A percentile compares a stretch with the other conserved stretches of the same genome.
Conservation (phyloP, 2,329 filamentous ascomycete genomes). For the Pseudocercospora musae region DNA sequence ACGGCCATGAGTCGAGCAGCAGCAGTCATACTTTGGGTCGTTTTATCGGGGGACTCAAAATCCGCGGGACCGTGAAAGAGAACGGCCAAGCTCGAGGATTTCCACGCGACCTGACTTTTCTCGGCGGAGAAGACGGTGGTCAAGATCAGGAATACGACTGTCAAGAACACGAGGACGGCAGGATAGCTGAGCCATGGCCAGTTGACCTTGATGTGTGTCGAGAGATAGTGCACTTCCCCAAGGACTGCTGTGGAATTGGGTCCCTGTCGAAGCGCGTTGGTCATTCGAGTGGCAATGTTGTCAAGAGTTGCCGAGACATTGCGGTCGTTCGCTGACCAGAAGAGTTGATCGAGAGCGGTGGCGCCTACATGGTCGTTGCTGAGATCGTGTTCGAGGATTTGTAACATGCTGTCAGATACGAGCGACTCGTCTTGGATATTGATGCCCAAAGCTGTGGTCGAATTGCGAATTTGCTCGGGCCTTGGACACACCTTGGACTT, state of each 20-base stretch:
- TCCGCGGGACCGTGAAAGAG: not conserved
- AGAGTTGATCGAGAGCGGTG: not conserved
- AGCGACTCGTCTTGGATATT: not conserved
- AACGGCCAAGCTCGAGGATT: not conserved
- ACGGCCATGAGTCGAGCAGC: not conserved
- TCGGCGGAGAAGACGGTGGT: not conserved
- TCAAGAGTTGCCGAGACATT: not conserved
- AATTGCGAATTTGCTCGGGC: not conserved
- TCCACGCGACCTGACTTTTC: conserved; percentile 1
- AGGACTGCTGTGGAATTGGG: not conserved
- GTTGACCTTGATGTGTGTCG: conserved; percentile 1
- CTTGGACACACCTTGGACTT: not conserved
- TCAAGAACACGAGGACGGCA: not conserved
- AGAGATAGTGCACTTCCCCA: not conserved
- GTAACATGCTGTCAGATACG: not conserved
- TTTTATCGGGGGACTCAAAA: too few relatives aligned
- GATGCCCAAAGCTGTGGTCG: not conserved
- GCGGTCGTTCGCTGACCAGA: not conserved
- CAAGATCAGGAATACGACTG: not conserved
- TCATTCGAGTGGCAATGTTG: not conserved
- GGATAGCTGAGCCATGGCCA: not conserved
- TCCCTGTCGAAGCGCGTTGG: not conserved
- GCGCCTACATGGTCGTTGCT: not conserved
- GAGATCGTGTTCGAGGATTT: not conserved
- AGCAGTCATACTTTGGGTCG: too few relatives aligned